These are phyloP conservation scores for Inga laurina DNA, from an alignment of 306 rosid genomes.

Conservation along the genomic window DNA sequence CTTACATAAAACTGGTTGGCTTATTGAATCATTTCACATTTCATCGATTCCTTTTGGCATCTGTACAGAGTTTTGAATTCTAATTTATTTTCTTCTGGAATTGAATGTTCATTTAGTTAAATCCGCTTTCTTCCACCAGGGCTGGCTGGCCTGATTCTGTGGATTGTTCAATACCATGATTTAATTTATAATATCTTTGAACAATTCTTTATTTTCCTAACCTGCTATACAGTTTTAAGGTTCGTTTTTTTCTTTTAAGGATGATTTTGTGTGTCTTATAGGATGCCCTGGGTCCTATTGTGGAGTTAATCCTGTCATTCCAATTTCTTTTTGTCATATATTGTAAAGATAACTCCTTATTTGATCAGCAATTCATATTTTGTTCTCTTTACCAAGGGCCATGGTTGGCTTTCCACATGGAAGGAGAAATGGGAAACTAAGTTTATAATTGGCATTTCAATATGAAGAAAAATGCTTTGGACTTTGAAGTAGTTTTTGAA, in stretches of 20 bases:
- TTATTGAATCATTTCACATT: constrained; percentile 18
- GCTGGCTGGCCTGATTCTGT: constrained; percentile 7
- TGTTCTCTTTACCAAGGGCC: neutral
- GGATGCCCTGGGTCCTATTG: neutral
- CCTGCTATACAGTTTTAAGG: neutral
- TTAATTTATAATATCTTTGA: neutral
- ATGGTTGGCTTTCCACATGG: neutral
- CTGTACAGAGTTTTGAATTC: neutral
- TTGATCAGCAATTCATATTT: neutral
- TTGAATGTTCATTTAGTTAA: neutral
- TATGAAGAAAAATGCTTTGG: neutral
- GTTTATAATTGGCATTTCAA: neutral
- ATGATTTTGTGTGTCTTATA: neutral
- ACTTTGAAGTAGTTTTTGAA: neutral
- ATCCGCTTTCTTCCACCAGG: constrained; percentile 21
- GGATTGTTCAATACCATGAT: neutral
- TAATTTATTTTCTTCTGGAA: constrained; percentile 4
- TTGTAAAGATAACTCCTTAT: neutral
- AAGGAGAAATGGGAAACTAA: neutral
- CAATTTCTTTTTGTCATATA: neutral
- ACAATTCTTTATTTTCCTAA: neutral
- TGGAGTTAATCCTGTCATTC: neutral
- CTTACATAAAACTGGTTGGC: neutral
- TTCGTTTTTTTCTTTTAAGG: neutral
- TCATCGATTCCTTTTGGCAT: constrained; percentile 11